A percentile compares a stretch with the other conserved stretches of the same genome.
phyloP scores from a whole-genome alignment of 257 asterid species.

The Gentiana straminea region DNA sequence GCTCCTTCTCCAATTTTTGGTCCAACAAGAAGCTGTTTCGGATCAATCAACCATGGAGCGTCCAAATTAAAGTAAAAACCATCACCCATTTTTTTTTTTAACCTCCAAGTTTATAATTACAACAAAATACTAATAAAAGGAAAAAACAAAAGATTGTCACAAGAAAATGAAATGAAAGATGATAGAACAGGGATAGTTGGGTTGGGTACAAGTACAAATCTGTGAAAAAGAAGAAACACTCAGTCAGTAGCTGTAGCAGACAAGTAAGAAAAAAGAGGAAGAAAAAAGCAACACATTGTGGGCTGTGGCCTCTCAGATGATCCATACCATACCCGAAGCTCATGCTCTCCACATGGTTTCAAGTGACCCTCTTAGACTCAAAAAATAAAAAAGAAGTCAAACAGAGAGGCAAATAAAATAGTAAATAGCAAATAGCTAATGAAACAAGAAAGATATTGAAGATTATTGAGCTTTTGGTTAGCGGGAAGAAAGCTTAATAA shows the following conservation, averaged over 20 bases:
- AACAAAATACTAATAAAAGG: too few species aligned
- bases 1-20: constrained; percentile 98
- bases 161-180: constrained; percentile 3
- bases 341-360: neutral
- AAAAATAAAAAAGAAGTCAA: too few species aligned
- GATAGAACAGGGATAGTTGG: too few species aligned
- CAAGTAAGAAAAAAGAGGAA: constrained; percentile 1
- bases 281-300: constrained; percentile 4
- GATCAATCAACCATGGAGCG: constrained; percentile 76
- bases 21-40: constrained; percentile 79
- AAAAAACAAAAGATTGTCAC: constrained; percentile 6
- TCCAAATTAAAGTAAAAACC: constrained; percentile 65
- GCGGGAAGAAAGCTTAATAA: too few species aligned
- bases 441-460: too few species aligned
- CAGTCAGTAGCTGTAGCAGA: neutral
- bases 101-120: neutral
- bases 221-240: too few species aligned
- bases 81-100: constrained; percentile 43
- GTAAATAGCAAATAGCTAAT: too few species aligned
- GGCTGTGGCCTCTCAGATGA: neutral
- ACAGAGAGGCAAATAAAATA: too few species aligned
- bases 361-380: too few species aligned
- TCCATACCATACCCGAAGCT: constrained; percentile 4
- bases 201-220: too few species aligned
- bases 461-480: too few species aligned